Conservation (phyloP, 352 stramenopile genomes). For the Albugo laibachii region DNA sequence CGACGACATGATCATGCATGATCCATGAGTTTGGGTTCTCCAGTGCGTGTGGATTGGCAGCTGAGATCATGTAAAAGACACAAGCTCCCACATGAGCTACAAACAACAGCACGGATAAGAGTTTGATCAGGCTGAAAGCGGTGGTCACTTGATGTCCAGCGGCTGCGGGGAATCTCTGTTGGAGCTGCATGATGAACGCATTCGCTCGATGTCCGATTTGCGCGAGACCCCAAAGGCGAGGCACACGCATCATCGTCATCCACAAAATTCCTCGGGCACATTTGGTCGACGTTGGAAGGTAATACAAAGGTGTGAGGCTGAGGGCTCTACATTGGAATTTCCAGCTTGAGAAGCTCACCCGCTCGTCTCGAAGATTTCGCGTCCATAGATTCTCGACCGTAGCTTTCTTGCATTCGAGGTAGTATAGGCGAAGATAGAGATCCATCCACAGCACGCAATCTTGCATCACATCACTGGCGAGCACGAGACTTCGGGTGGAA, state of each 20-base stretch:
- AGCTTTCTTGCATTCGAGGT: conserved; percentile 39
- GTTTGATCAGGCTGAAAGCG: conserved; percentile 39
- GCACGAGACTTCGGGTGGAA: no score
- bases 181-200: conserved; percentile 38
- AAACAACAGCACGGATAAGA: conserved; percentile 36
- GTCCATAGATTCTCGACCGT: no score
- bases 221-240: conserved; percentile 20
- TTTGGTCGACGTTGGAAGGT: conserved; percentile 38
- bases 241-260: conserved; percentile 11
- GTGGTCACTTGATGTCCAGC: conserved; percentile 31
- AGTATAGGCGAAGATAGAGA: conserved; percentile 54
- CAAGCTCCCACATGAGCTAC: conserved; percentile 39
- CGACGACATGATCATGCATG: not conserved
- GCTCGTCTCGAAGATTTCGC: no score
- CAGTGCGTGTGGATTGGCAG: conserved; percentile 12
- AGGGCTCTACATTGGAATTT: conserved; percentile 3
- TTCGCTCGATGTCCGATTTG: conserved; percentile 12
- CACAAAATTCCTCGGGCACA: conserved; percentile 8
- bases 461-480: conserved; percentile 1
- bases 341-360: conserved; percentile 19
- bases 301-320: conserved; percentile 39
- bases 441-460: conserved; percentile 24
- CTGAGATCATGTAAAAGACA: conserved; percentile 49
- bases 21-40: not conserved
- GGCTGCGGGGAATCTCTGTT: conserved; percentile 30